Evolutionary conservation across 2,329 filamentous ascomycete genomes (phyloP).

Genomic region (Trichoderma koningiopsis): DNA sequence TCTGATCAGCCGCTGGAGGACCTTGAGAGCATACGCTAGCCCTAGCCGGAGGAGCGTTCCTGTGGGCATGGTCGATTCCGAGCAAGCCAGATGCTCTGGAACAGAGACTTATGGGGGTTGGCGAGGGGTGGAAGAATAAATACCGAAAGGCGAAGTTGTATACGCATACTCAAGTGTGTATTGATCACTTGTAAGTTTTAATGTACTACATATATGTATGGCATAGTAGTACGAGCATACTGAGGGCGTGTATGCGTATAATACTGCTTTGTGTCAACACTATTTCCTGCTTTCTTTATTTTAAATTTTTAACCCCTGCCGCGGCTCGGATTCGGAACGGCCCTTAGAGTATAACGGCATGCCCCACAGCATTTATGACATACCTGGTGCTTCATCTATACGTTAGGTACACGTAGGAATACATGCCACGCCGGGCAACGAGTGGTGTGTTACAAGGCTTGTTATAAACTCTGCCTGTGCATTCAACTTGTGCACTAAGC

Average conservation of each 20-base stretch:
- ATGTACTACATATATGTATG: background rate
- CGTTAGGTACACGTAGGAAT: no score
- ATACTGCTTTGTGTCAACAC: background rate
- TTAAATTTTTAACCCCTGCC: background rate
- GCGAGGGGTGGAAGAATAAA: background rate
- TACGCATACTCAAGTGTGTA: background rate
- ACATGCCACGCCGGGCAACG: no score
- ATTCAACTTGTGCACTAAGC: background rate
- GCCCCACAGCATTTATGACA: no score
- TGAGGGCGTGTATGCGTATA: background rate
- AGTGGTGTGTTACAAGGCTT: background rate
- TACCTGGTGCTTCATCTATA: no score
- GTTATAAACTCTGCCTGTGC: background rate
- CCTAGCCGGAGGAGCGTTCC: background rate
- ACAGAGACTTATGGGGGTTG: background rate
- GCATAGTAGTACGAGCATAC: background rate
- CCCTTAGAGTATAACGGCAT: no score
- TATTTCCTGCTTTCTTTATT: background rate
- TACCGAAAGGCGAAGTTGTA: background rate
- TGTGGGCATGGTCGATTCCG: background rate
- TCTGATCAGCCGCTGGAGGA: background rate
- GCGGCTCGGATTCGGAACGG: background rate
- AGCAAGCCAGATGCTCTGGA: background rate
- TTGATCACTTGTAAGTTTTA: background rate
- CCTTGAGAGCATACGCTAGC: background rate